A percentile compares a stretch with the other conserved stretches of the same genome.
phyloP scores from a whole-genome alignment of 495 filamentous ascomycete genomes.

The Pyrenopolyporus hunteri region DNA sequence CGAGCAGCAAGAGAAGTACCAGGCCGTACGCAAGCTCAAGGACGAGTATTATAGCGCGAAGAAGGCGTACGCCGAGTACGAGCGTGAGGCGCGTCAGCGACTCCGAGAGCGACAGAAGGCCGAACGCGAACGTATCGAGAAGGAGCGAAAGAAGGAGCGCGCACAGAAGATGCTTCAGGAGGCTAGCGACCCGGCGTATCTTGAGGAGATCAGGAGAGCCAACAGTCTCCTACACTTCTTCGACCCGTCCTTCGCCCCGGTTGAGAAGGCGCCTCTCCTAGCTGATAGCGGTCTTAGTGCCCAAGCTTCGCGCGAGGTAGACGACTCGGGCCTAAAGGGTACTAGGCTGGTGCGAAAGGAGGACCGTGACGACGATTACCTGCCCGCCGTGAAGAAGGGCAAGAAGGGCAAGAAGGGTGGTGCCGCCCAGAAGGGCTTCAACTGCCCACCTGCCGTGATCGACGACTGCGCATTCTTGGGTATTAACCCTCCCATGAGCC shows the following conservation, averaged over 20 bases:
- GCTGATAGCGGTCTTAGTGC: constrained; percentile 68
- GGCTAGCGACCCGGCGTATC: constrained; percentile 85
- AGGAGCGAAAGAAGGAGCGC: constrained; percentile 81
- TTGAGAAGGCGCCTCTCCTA: constrained; percentile 69
- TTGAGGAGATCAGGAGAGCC: constrained; percentile 86
- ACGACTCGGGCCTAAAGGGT: constrained; percentile 78
- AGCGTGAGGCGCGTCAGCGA: constrained; percentile 75
- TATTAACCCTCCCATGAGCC: constrained; percentile 84
- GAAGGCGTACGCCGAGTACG: constrained; percentile 78
- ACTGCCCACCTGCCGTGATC: constrained; percentile 84
- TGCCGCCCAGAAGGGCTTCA: constrained; percentile 65
- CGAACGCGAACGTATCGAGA: constrained; percentile 80
- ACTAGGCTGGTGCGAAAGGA: constrained; percentile 78
- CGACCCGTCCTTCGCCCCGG: constrained; percentile 69
- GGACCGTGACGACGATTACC: constrained; percentile 85
- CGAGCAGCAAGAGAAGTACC: constrained; percentile 83
- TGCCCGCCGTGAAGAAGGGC: constrained; percentile 85
- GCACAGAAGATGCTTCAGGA: constrained; percentile 88
- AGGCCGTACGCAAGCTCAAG: constrained; percentile 79
- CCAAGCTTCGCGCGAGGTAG: constrained; percentile 78
- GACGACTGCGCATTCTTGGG: constrained; percentile 84
- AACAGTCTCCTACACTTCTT: constrained; percentile 88
- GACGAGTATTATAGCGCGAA: constrained; percentile 80
- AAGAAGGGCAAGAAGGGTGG: constrained; percentile 79
- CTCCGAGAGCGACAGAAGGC: constrained; percentile 60